phyloP scores from a whole-genome alignment of 2,329 filamentous ascomycete species.

The Penicillium psychrosexuale region DNA sequence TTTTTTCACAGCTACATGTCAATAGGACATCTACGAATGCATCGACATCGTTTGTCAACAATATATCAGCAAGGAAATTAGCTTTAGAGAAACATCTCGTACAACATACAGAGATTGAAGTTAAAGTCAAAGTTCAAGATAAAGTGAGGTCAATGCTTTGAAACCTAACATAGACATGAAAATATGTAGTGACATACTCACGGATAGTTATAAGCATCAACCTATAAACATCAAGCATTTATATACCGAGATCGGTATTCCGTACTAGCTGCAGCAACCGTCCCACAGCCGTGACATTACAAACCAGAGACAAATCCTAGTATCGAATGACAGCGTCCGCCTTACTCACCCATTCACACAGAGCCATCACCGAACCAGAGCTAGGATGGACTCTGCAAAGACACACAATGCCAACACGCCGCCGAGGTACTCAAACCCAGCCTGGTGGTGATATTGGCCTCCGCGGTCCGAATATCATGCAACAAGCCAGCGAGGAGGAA shows the following conservation, averaged over 20 bases:
- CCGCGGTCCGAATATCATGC: slow-evolving; percentile 70
- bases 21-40: slow-evolving; percentile 2
- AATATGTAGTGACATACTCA: no score
- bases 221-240: background rate
- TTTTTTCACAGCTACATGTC: slow-evolving; percentile 1
- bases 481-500: slow-evolving; percentile 65
- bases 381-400: slow-evolving; percentile 31
- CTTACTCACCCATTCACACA: slow-evolving; percentile 61
- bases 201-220: background rate
- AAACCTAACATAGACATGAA: background rate
- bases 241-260: slow-evolving; percentile 22
- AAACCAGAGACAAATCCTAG: slow-evolving; percentile 63
- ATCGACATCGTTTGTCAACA: background rate
- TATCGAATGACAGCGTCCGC: slow-evolving; percentile 70
- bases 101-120: background rate
- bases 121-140: background rate
- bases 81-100: background rate
- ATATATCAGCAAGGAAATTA: background rate
- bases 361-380: slow-evolving; percentile 27
- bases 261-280: slow-evolving; percentile 17
- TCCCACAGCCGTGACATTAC: slow-evolving; percentile 60
- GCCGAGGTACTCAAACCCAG: slow-evolving; percentile 72
- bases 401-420: slow-evolving; percentile 60
- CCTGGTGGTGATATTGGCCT: slow-evolving; percentile 56
- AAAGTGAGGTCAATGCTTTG: background rate